phyloP scores from a whole-genome alignment of 768 basidiomycete species.

The Amanita rimosa region DNA sequence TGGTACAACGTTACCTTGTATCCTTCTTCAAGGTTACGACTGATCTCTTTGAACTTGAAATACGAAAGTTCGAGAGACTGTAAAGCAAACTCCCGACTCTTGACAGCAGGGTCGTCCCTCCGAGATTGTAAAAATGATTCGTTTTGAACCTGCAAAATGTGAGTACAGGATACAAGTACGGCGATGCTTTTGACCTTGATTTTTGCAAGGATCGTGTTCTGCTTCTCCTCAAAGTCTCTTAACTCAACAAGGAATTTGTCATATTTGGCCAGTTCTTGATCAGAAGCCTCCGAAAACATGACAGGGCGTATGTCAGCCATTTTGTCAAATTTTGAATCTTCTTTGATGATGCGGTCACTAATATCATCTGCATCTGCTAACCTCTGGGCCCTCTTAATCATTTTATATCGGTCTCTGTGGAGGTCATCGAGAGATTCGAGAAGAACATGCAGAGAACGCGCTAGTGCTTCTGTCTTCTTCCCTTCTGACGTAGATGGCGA shows the following conservation, averaged over 20 bases:
- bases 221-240: constrained; percentile 39
- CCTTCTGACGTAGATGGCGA: constrained; percentile 24
- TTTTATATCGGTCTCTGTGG: constrained; percentile 42
- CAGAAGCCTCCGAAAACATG: constrained; percentile 80
- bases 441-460: constrained; percentile 57
- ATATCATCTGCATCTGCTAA: constrained; percentile 67
- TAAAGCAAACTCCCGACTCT: constrained; percentile 71
- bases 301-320: constrained; percentile 66
- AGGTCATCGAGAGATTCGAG: constrained; percentile 78
- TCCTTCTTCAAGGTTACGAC: constrained; percentile 79
- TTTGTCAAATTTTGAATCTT: constrained; percentile 54
- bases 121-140: constrained; percentile 65
- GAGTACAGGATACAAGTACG: background rate
- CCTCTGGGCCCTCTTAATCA: constrained; percentile 54
- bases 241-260: constrained; percentile 61
- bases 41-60: constrained; percentile 81
- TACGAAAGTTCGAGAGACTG: constrained; percentile 79
- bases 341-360: constrained; percentile 49
- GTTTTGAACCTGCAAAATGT: constrained; percentile 39
- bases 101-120: constrained; percentile 65
- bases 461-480: constrained; percentile 45
- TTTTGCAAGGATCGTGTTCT: constrained; percentile 50
- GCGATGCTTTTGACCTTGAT: constrained; percentile 44
- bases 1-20: constrained; percentile 43
- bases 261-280: constrained; percentile 74